Base-by-base conservation (phyloP, 1,139 yeast genomes). In the Geotrichum aggregatum region DNA sequence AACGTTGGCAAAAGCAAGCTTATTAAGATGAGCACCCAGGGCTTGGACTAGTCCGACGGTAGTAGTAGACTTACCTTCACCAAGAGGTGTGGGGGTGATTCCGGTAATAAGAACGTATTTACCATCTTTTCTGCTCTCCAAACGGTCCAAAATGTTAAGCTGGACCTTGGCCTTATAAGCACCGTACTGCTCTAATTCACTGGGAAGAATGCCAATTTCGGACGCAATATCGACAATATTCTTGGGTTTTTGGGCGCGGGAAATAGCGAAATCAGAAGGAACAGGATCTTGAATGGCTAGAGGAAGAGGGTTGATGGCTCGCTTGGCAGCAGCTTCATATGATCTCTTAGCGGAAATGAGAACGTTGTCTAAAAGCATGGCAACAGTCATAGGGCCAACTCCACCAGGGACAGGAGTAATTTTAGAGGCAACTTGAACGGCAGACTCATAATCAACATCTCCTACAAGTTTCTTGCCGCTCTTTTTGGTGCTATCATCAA, bases 331-430 rank as follows among this genome's bases (percentile, higher is more conserved):
- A 39, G 59, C 55, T 41, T 59, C 68, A 55, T 67, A 67, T 54
- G 62, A 61, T 52, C 76, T 69, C 62, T 85, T 80, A 38, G 98
- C 97, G 44, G 97, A 88, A 56, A 77, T 73, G 41, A 87, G 79
- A 31, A 91, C 96, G 67, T 92, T 92, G 66, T 86, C 86, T 69
- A 91, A 80, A 55, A 92, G 79, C 86, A 89, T 87, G 49, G 98
- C 98, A 50, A 92, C 98, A 11, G 99, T 92, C 98, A 92, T 92
- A 63, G 98, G 99, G 50, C 98, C 98, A 56, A 92, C 98, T 61
- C 98, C 98, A 66, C 99, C 99, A 49, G 98, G 99, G 54, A 92
- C 99, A 28, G 98, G 98, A 22, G 98, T 92, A 66, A 92, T 79
- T 65, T 77, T 76, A 35, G 84, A 76, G 30, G 95, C 96, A 56